These are phyloP conservation scores for Keqinozyma sinolaborantium DNA, from an alignment of 1,139 yeast species.

Conservation along the genomic window DNA sequence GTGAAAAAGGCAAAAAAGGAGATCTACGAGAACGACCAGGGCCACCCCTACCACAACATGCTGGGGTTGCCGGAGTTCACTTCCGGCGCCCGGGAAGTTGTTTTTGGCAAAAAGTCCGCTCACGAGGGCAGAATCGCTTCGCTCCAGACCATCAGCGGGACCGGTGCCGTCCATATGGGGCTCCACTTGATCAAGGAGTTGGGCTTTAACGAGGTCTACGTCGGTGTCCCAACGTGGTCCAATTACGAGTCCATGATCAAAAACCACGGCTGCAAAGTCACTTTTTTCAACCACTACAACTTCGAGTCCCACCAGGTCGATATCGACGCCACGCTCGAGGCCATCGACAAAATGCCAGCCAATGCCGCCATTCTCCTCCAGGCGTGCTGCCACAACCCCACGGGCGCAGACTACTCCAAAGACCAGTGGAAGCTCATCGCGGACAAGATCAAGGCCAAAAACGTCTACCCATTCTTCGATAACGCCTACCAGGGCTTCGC, in stretches of 20 bases:
- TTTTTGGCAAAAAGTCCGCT: constrained; percentile 28
- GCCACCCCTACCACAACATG: constrained; percentile 44
- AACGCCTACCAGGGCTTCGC: constrained; percentile 95
- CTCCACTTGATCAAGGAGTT: constrained; percentile 22
- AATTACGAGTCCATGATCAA: constrained; percentile 38
- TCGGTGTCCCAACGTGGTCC: constrained; percentile 42
- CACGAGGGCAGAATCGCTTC: constrained; percentile 28
- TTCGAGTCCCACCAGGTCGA: constrained; percentile 24
- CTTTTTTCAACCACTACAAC: constrained; percentile 32
- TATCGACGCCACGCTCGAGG: constrained; percentile 21
- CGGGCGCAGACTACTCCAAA: constrained; percentile 83
- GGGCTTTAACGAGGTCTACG: constrained; percentile 28
- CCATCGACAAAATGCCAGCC: constrained; percentile 26
- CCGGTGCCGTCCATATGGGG: constrained; percentile 43
- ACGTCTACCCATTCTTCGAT: constrained; percentile 75
- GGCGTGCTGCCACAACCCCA: constrained; percentile 96
- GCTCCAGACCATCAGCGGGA: constrained; percentile 42
- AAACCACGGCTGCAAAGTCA: constrained; percentile 23
- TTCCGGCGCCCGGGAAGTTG: constrained; percentile 29
- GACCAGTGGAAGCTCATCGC: constrained; percentile 79
- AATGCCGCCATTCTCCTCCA: constrained; percentile 57
- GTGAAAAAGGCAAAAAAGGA: constrained; percentile 32
- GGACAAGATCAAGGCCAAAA: constrained; percentile 50
- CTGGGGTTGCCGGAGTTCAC: constrained; percentile 37
- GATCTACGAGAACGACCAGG: constrained; percentile 33